These are phyloP conservation scores for Termitomyces sp. DNA, from an alignment of 768 basidiomycete genomes.

Conservation along the genomic window DNA sequence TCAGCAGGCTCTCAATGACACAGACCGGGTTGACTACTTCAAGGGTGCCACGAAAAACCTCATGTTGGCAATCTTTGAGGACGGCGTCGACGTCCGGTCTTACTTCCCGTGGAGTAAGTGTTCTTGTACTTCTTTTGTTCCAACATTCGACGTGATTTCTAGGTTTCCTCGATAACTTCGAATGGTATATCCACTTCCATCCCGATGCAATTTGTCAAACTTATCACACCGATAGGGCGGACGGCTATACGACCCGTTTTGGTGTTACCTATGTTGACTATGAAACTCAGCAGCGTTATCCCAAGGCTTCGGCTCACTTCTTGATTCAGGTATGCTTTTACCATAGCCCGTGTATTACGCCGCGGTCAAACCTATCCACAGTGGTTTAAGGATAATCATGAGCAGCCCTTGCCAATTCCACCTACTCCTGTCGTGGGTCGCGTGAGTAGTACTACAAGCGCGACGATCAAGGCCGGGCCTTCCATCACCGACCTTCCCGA, in stretches of 20 bases:
- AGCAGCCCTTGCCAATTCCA: conserved; percentile 2
- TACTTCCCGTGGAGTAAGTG: conserved; percentile 68
- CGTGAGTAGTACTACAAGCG: neutral
- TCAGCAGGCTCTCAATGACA: conserved; percentile 50
- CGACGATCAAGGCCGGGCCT: neutral
- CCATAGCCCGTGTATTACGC: neutral
- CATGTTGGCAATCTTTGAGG: conserved; percentile 52
- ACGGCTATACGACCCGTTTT: conserved; percentile 64
- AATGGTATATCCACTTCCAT: conserved; percentile 37
- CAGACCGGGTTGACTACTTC: conserved; percentile 67
- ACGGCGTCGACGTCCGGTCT: conserved; percentile 55
- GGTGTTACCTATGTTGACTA: conserved; percentile 72
- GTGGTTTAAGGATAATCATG: conserved; percentile 34
- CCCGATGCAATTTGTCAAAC: neutral
- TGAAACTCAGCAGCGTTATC: conserved; percentile 58
- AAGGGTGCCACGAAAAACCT: conserved; percentile 50
- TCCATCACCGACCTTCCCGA: neutral
- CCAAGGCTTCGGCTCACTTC: conserved; percentile 59
- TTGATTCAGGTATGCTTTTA: conserved; percentile 40
- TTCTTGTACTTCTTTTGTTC: neutral
- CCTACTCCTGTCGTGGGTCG: neutral
- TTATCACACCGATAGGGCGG: conserved; percentile 36
- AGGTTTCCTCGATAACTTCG: conserved; percentile 70
- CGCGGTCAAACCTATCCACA: conserved; percentile 11
- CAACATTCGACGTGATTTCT: neutral